Percentiles rank a stretch among this genome's conserved stretches.
Evolutionary conservation across 2,329 filamentous ascomycete genomes (phyloP).

Genomic region (Dryadomyces quercus-mongolicae): DNA sequence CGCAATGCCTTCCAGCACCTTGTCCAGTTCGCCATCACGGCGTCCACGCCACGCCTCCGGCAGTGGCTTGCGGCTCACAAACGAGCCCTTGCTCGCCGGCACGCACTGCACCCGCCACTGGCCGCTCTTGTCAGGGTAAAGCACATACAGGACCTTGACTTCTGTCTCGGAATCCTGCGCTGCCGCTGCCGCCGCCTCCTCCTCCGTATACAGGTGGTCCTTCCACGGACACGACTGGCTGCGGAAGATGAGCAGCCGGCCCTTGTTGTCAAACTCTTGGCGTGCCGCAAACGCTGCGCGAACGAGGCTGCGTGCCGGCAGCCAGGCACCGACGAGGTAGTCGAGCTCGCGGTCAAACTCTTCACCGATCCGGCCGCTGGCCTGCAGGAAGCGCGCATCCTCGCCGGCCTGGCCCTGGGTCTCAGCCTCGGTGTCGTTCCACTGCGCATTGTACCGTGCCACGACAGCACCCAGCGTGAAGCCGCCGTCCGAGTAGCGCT

Average conservation of each 20-base stretch:
- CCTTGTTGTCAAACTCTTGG: constrained; percentile 43
- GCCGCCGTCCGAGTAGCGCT: constrained; percentile 71
- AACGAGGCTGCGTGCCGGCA: constrained; percentile 65
- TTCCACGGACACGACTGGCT: constrained; percentile 81
- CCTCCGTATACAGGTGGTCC: constrained; percentile 85
- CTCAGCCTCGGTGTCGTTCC: constrained; percentile 56
- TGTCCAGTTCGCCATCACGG: constrained; percentile 73
- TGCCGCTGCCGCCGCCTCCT: constrained; percentile 34
- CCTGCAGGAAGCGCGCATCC: constrained; percentile 65
- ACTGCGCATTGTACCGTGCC: constrained; percentile 64
- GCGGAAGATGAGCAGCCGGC: constrained; percentile 69
- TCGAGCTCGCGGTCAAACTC: constrained; percentile 75
- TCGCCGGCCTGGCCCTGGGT: constrained; percentile 58
- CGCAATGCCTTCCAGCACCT: constrained; percentile 48
- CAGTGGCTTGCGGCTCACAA: constrained; percentile 81
- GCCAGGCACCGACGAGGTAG: constrained; percentile 65
- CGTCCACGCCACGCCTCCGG: constrained; percentile 88
- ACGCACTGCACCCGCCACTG: constrained; percentile 95
- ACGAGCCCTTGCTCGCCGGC: constrained; percentile 72
- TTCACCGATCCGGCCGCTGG: constrained; percentile 75
- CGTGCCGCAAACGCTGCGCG: constrained; percentile 62
- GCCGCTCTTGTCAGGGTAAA: constrained; percentile 59
- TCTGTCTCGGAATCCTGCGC: constrained; percentile 34
- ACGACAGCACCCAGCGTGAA: constrained; percentile 82
- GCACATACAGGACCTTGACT: constrained; percentile 84